phyloP scores from a whole-genome alignment of 495 filamentous ascomycete species.

The Geopyxis carbonaria region DNA sequence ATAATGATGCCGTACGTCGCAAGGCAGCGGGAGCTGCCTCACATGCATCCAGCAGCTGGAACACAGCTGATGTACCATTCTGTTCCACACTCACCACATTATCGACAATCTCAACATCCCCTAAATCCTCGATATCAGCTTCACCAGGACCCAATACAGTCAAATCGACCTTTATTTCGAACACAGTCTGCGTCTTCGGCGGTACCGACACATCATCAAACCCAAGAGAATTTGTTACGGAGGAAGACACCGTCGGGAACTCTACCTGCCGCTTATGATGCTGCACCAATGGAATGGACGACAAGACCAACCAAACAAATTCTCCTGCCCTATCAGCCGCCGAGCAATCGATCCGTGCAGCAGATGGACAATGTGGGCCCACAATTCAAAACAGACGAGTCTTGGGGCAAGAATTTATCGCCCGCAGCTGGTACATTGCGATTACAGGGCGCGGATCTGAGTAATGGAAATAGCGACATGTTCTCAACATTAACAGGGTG shows the following conservation, averaged over 20 bases:
- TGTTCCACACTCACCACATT: slow-evolving; percentile 15
- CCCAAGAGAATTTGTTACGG: slow-evolving; percentile 59
- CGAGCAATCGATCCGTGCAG: background rate
- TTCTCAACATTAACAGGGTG: slow-evolving; percentile 14
- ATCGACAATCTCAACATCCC: slow-evolving; percentile 21
- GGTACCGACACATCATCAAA: slow-evolving; percentile 12
- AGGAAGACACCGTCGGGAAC: slow-evolving; percentile 92
- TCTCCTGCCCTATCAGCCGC: slow-evolving; percentile 37
- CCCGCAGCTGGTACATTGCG: background rate
- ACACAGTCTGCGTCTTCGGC: slow-evolving; percentile 15
- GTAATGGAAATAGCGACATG: slow-evolving; percentile 10
- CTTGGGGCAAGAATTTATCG: background rate
- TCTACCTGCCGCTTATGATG: slow-evolving; percentile 86
- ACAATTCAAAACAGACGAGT: background rate
- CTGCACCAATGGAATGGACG: slow-evolving; percentile 55
- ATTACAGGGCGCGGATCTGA: slow-evolving; percentile 14
- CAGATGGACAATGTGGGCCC: too few relatives aligned
- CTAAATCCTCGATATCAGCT: slow-evolving; percentile 12
- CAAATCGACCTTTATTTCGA: slow-evolving; percentile 17
- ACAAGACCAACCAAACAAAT: slow-evolving; percentile 80
- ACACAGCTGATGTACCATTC: slow-evolving; percentile 9
- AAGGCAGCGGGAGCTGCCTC: slow-evolving; percentile 2
- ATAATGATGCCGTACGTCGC: slow-evolving; percentile 9
- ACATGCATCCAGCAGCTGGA: slow-evolving; percentile 1
- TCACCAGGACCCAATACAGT: slow-evolving; percentile 9